Evolutionary conservation across 352 stramenopile species (phyloP).

Genomic region (Globisporangium acanthophoron): DNA sequence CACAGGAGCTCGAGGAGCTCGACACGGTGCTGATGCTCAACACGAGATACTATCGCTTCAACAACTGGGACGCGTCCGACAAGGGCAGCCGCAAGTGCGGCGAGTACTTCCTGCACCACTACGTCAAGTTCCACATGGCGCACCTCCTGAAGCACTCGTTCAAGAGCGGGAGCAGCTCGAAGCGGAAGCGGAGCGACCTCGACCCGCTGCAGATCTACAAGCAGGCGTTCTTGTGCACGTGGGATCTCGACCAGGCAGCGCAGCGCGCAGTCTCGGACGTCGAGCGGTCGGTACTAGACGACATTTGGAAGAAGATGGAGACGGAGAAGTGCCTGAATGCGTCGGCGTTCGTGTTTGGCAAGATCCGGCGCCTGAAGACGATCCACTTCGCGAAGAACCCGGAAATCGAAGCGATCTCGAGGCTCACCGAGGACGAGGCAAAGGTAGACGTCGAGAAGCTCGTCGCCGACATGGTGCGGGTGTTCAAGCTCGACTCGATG

Average conservation of each 20-base stretch:
- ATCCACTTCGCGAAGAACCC: slow-evolving; percentile 63
- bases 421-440: slow-evolving; percentile 50
- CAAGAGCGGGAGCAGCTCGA: slow-evolving; percentile 27
- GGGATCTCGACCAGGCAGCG: slow-evolving; percentile 69
- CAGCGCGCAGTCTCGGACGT: slow-evolving; percentile 66
- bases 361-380: slow-evolving; percentile 58
- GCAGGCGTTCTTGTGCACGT: slow-evolving; percentile 80
- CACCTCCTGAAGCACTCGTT: slow-evolving; percentile 59
- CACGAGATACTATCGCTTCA: slow-evolving; percentile 70
- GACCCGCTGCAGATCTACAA: slow-evolving; percentile 56
- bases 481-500: slow-evolving; percentile 83
- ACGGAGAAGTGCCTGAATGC: slow-evolving; percentile 57
- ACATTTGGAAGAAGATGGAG: slow-evolving; percentile 84
- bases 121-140: slow-evolving; percentile 75
- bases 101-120: slow-evolving; percentile 83
- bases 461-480: slow-evolving; percentile 52
- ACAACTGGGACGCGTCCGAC: slow-evolving; percentile 66
- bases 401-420: slow-evolving; percentile 49
- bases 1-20: slow-evolving; percentile 68
- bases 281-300: slow-evolving; percentile 65
- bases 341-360: slow-evolving; percentile 69
- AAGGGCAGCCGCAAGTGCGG: slow-evolving; percentile 59
- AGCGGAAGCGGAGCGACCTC: slow-evolving; percentile 47
- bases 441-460: slow-evolving; percentile 49
- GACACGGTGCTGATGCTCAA: slow-evolving; percentile 64